Evolutionary conservation across 2,329 filamentous ascomycete species (phyloP).

Genomic region (Fusarium tricinctum): DNA sequence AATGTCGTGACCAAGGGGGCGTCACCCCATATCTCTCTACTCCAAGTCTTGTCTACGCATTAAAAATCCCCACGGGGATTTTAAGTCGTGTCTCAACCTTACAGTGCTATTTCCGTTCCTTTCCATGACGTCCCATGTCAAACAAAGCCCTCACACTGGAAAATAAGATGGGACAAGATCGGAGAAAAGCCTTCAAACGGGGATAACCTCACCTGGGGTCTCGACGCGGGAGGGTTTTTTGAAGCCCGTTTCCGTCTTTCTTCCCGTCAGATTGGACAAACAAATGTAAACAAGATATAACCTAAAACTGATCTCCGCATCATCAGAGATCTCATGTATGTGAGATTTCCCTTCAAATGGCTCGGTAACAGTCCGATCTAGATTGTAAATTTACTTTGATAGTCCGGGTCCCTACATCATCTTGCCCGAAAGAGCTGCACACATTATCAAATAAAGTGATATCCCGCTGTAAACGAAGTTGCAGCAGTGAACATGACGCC

Average conservation of each 20-base stretch:
- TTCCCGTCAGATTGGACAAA: conserved; percentile 36
- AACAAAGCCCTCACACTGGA: conserved; percentile 12
- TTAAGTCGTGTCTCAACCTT: conserved; percentile 20
- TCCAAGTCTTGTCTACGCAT: not conserved
- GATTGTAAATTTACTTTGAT: conserved; percentile 17
- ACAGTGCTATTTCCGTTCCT: conserved; percentile 39
- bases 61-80: conserved; percentile 22
- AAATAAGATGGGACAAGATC: conserved; percentile 14
- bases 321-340: conserved; percentile 2
- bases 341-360: not conserved
- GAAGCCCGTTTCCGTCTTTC: conserved; percentile 23
- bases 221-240: conserved; percentile 34
- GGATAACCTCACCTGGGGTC: conserved; percentile 4
- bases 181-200: conserved; percentile 14
- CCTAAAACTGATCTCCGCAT: conserved; percentile 23
- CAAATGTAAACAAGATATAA: conserved; percentile 23
- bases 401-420: conserved; percentile 38
- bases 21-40: conserved; percentile 1
- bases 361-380: conserved; percentile 27
- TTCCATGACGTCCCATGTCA: conserved; percentile 31
- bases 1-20: conserved; percentile 42
- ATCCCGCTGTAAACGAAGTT: conserved; percentile 9
- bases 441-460: conserved; percentile 7
- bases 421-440: conserved; percentile 3
- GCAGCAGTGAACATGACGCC: conserved; percentile 1